Conservation (phyloP, 2,329 filamentous ascomycete species). For the Seiridium unicorne region DNA sequence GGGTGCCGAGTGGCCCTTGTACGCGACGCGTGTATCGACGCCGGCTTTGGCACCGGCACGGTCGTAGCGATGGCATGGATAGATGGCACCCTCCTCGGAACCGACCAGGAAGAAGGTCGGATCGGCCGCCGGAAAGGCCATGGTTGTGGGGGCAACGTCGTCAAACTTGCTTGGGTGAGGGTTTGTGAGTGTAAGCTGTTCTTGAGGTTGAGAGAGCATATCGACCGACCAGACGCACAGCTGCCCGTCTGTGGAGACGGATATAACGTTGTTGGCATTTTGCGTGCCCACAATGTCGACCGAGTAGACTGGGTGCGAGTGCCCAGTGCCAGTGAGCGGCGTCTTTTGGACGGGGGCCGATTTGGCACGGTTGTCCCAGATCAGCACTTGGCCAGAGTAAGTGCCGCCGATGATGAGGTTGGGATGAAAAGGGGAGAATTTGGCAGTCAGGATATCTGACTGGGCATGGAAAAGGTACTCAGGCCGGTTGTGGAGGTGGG, state of each 20-base stretch:
- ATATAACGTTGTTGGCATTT: slow-evolving; percentile 98
- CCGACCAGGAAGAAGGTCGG: slow-evolving; percentile 97
- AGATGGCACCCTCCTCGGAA: slow-evolving; percentile 94
- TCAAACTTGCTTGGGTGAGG: slow-evolving; percentile 88
- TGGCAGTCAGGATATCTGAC: slow-evolving; percentile 90
- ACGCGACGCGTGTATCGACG: slow-evolving; percentile 84
- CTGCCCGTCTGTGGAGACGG: slow-evolving; percentile 92
- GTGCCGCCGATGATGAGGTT: slow-evolving; percentile 95
- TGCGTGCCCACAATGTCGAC: slow-evolving; percentile 96
- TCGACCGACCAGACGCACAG: slow-evolving; percentile 98
- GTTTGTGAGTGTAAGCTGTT: slow-evolving; percentile 83
- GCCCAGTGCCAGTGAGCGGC: slow-evolving; percentile 88
- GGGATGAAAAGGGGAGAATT: slow-evolving; percentile 98
- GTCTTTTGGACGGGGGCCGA: slow-evolving; percentile 93
- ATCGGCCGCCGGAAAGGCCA: slow-evolving; percentile 92
- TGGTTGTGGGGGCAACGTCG: slow-evolving; percentile 89
- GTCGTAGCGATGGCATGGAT: slow-evolving; percentile 95
- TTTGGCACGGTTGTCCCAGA: slow-evolving; percentile 94
- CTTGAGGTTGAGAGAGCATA: slow-evolving; percentile 95
- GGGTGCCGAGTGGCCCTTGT: slow-evolving; percentile 86
- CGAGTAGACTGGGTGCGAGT: slow-evolving; percentile 95
- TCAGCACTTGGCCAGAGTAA: slow-evolving; percentile 91
- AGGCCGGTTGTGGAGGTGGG: slow-evolving; percentile 88
- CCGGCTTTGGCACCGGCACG: slow-evolving; percentile 95
- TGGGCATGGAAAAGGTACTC: slow-evolving; percentile 97